Evolutionary conservation across 2,329 filamentous ascomycete species (phyloP), one percentile per base, ranked within the genome.

Genomic region (Nannizzia gypsea): DNA sequence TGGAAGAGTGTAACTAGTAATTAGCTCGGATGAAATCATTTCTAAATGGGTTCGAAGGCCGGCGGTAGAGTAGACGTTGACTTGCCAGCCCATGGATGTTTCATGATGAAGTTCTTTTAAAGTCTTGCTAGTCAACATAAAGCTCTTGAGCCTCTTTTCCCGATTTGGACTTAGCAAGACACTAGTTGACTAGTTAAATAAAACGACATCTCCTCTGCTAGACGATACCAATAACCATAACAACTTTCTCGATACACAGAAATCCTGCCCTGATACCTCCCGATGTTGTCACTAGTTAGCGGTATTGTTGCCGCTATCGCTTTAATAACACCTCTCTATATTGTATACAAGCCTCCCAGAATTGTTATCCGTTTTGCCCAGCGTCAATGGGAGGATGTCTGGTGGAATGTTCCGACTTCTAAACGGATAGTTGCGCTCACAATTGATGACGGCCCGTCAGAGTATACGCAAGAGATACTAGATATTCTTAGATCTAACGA

Each of bases 371-470:
- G 77, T 60, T 86, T 87, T 75, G 82, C 95, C 61, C 81, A 85
- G 67, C 76, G 75, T 65, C 83, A 81, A 63, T 91, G 87, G 80
- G 88, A 89, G 1, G 85, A 90, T 66, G 87, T 95, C 2, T 78
- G 95, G 13, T 95, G 87, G 79, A 85, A 88, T 65, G 80, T 88
- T 28, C 57, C 65, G 17, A 71, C 76, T 0, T 79, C 80, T 0
- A 66, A 74, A 6, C 88, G 86, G 68, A 74, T 92, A 26, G 79
- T 96, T 17, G 90, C 89, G 0, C 78, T 96, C 42, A 95, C 89
- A 0, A 86, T 96, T 67, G 90, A 96, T 75, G 90, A 96, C 73
- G 87, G 85, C 28, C 90, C 90, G 0, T 91, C 87, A 1, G 73
- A 80, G 48, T 80, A 88, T 71, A 95, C 90, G 1, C 68, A 73